phyloP scores from a whole-genome alignment of 257 asterid species.

The Solanum rostratum region DNA sequence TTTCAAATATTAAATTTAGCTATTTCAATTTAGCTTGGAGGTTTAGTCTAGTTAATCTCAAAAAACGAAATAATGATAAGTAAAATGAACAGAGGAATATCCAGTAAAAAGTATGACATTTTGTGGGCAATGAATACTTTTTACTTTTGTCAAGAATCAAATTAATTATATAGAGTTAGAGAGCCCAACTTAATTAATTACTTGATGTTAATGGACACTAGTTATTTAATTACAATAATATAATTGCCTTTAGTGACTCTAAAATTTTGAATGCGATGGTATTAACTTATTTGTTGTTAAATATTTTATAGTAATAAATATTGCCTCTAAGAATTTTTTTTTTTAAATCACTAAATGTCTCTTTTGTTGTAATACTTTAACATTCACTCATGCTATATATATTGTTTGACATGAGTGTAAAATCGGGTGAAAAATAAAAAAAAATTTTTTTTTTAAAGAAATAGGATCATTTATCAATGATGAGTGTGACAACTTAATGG shows the following conservation, averaged over 20 bases:
- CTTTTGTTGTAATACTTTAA: no score
- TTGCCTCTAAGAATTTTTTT: no score
- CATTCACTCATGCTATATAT: not conserved
- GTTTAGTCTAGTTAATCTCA: no score
- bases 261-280: fast-evolving
- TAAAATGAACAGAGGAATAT: no score
- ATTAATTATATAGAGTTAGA: not conserved
- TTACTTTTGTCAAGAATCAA: not conserved
- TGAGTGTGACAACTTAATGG: not conserved
- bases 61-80: no score
- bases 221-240: no score
- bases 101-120: not conserved
- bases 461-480: not conserved
- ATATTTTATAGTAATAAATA: no score
- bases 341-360: no score
- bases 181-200: not conserved
- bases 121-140: not conserved
- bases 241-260: not conserved
- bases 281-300: not conserved
- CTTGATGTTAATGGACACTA: not conserved
- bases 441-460: not conserved
- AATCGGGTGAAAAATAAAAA: no score
- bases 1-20: no score
- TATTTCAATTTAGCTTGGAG: no score
- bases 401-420: not conserved